These are phyloP conservation scores for Houttuynia cordata DNA, from an alignment of 164 flowering plant species.

Conservation along the genomic window DNA sequence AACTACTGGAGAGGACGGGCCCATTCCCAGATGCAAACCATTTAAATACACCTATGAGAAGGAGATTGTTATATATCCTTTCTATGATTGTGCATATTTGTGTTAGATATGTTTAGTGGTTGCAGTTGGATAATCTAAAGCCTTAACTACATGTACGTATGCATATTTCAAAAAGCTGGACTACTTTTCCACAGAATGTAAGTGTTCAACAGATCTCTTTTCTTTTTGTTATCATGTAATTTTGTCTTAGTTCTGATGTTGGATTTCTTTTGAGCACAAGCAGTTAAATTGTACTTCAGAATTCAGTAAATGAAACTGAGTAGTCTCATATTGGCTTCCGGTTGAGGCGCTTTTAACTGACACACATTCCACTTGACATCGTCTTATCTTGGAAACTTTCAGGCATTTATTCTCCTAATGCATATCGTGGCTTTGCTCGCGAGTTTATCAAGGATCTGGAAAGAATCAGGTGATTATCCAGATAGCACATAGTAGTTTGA, in stretches of 20 bases:
- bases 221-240: background rate
- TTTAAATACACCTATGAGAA: conserved; percentile 96
- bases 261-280: background rate
- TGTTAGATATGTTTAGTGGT: conserved; percentile 3
- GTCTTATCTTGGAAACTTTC: conserved; percentile 7
- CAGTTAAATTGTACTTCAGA: background rate
- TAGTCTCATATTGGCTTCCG: background rate
- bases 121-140: conserved; percentile 7
- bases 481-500: background rate
- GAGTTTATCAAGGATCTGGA: conserved; percentile 95
- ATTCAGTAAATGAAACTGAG: background rate
- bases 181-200: conserved; percentile 99
- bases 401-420: conserved; percentile 99
- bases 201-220: conserved; percentile 12
- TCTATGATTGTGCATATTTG: background rate
- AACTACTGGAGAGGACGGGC: conserved; percentile 95
- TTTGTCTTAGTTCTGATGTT: background rate
- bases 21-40: conserved; percentile 98
- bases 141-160: conserved; percentile 81
- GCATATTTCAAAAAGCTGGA: conserved; percentile 97
- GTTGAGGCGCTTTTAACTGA: background rate
- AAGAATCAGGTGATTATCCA: conserved; percentile 50
- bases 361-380: background rate
- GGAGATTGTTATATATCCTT: conserved; percentile 99
- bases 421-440: conserved; percentile 98